Conservation (phyloP, 176 grass and related monocot species). For the Thalia dealbata region DNA sequence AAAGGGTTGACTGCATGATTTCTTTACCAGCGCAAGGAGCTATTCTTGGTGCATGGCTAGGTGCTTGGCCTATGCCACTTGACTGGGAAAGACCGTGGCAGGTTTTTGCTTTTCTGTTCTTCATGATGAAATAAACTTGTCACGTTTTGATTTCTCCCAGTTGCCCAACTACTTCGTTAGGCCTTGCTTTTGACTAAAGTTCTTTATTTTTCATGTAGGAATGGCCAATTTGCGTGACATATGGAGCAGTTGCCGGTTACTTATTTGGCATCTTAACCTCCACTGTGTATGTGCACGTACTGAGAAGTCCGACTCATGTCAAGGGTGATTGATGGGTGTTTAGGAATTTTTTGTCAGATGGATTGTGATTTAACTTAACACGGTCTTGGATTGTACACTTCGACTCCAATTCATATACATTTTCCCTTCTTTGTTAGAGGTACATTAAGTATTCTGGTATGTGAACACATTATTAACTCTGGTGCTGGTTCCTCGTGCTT, state of each 20-base stretch:
- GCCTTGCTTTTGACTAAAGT: not conserved
- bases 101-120: slow-evolving; percentile 27
- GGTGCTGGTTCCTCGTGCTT: no score
- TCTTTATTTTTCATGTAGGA: slow-evolving; percentile 36
- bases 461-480: no score
- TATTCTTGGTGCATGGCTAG: slow-evolving; percentile 81
- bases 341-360: not conserved
- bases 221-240: slow-evolving; percentile 82
- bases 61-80: slow-evolving; percentile 95
- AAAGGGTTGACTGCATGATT: slow-evolving; percentile 58
- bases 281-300: slow-evolving; percentile 24
- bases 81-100: slow-evolving; percentile 96
- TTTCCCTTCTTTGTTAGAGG: no score
- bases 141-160: not conserved
- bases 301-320: slow-evolving; percentile 27
- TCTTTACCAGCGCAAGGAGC: slow-evolving; percentile 74
- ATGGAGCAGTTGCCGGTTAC: slow-evolving; percentile 60
- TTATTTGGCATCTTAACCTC: slow-evolving; percentile 47
- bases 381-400: no score
- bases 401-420: no score
- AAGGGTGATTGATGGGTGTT: slow-evolving; percentile 47
- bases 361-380: no score
- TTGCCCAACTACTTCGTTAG: not conserved
- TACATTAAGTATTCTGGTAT: no score
- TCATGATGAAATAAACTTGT: not conserved